A percentile compares a stretch with the other conserved stretches of the same genome.
These are phyloP conservation scores for Alternaria triticimaculans DNA, from an alignment of 2,329 filamentous ascomycete genomes.

Conservation along the genomic window DNA sequence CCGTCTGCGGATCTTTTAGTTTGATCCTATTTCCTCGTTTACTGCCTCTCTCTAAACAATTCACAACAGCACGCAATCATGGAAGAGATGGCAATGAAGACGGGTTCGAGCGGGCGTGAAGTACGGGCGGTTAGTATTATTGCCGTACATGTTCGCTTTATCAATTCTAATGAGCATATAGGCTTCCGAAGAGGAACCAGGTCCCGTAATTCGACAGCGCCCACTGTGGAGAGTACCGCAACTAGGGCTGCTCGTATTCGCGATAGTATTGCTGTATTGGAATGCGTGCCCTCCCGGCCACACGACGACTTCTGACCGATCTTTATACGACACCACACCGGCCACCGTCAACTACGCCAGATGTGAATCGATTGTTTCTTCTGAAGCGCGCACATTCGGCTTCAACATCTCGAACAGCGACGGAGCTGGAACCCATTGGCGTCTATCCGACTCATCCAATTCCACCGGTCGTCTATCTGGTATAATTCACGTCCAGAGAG, in stretches of 20 bases:
- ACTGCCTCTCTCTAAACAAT: not conserved
- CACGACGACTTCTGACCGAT: not conserved
- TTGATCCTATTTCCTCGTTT: not conserved
- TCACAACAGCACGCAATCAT: not conserved
- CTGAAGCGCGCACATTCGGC: not conserved
- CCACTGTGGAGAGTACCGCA: not conserved
- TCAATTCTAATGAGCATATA: not conserved
- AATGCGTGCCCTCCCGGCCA: not conserved
- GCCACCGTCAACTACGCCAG: not conserved
- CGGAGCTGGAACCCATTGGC: not conserved
- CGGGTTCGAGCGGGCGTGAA: not conserved
- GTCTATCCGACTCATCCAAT: not conserved
- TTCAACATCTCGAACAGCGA: not conserved
- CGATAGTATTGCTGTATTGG: not conserved
- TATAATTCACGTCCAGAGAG: not conserved
- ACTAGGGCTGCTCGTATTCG: not conserved
- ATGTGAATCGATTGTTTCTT: not conserved
- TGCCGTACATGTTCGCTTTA: not conserved
- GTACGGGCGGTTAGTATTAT: not conserved
- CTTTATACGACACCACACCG: not conserved
- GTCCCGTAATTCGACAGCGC: not conserved
- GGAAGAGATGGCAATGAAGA: not conserved
- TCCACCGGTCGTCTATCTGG: not conserved
- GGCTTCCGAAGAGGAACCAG: not conserved
- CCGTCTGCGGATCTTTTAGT: not conserved